Base-by-base conservation (phyloP, 2,329 filamentous ascomycete species). In the Neobulgaria alba region DNA sequence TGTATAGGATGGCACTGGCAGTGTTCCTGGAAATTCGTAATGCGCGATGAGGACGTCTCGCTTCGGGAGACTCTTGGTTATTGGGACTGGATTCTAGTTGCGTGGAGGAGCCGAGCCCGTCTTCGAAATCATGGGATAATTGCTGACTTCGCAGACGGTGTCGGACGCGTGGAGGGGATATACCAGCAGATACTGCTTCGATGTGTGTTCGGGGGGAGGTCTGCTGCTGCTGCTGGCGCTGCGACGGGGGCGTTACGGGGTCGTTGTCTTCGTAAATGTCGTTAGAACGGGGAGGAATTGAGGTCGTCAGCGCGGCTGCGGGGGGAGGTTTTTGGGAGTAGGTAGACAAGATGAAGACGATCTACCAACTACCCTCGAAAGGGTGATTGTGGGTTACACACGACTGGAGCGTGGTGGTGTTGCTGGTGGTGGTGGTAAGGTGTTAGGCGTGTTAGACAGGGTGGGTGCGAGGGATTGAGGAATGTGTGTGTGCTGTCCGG, bases 1-100 rank as follows among this genome's bases (percentile, higher is more conserved):
- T 79, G 69, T 85, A 96, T 55, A 94, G 81, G 60, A 98, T 89
- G 29, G 92, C 90, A 62, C 84, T 85, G 50, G 86, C 85, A 34
- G 87, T 95, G 50, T 85, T 79, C 54, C 78, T 82, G 35, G 88
- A 95, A 62, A 95, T 81, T 56, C 77, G 79, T 46, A 72, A 61
- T 39, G 66, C 64, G 5, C 68, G 67, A 47, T 73, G 69, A 31
- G 67, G 62, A 37, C 61, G 57, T 45, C 41, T 42, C n/a, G 46
- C 41, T 48, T 53, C 41, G 15, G 47, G 50, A 4, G 52, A 52
- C 23, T 40, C 32, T 29, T 41, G 29, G 15, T 48, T 43, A 32
- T 41, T 42, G 17, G 49, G 46, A 38, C 47, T 51, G 36, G 51
- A 21, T 29, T 8, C 44, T 41, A 47, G 30, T 50, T 49, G 40